Evolutionary conservation across 768 basidiomycete genomes (phyloP).

Genomic region (Russula sp.): DNA sequence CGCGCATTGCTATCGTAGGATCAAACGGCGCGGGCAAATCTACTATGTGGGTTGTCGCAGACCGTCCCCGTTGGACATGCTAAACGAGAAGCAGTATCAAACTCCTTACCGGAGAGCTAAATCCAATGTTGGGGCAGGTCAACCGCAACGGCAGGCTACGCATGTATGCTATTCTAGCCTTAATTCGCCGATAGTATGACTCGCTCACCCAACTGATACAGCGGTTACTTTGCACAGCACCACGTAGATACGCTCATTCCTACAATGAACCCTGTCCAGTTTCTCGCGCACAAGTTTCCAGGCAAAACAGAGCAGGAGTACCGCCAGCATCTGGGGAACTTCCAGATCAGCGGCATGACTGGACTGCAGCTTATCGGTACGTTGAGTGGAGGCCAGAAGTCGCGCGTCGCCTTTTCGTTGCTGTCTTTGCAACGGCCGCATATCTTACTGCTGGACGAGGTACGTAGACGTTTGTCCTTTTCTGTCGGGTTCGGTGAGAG

Average conservation of each 20-base stretch:
- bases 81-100: constrained; percentile 62
- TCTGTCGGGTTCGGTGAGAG: neutral
- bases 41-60: constrained; percentile 55
- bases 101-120: constrained; percentile 78
- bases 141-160: constrained; percentile 88
- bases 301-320: constrained; percentile 97
- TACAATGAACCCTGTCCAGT: constrained; percentile 86
- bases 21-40: constrained; percentile 97
- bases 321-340: constrained; percentile 88
- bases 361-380: constrained; percentile 89
- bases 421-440: constrained; percentile 87
- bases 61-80: neutral
- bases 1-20: constrained; percentile 90
- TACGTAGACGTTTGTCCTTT: constrained; percentile 29
- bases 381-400: constrained; percentile 92
- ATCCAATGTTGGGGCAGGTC: constrained; percentile 70
- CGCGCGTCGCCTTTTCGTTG: constrained; percentile 87
- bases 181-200: neutral
- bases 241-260: constrained; percentile 90
- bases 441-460: constrained; percentile 91
- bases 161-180: constrained; percentile 47
- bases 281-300: constrained; percentile 87
- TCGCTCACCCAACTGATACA: constrained; percentile 30
- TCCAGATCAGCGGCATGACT: constrained; percentile 96
- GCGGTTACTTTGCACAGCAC: constrained; percentile 91